Conservation (phyloP, 208 protist genomes). For the Endotrypanum monterogeii region DNA sequence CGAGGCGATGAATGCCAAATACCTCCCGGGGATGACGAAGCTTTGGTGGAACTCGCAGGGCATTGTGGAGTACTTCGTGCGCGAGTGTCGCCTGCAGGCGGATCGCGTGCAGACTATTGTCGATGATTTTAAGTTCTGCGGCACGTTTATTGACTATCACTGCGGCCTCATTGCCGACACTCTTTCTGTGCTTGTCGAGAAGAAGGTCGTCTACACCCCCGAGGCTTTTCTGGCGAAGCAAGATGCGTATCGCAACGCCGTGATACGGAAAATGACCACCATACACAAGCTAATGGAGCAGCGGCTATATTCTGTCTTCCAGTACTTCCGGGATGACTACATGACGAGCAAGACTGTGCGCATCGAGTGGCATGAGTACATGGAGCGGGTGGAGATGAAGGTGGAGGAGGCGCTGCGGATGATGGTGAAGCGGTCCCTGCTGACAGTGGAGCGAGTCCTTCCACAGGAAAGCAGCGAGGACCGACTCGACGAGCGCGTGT, state of each 20-base stretch:
- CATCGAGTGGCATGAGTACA: constrained; percentile 91
- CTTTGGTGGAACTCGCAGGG: constrained; percentile 95
- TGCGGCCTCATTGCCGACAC: constrained; percentile 93
- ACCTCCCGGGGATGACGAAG: constrained; percentile 92
- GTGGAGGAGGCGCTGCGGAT: constrained; percentile 94
- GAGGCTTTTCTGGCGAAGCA: constrained; percentile 91
- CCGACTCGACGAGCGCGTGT: constrained; percentile 90
- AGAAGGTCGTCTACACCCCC: constrained; percentile 93
- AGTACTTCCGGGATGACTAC: constrained; percentile 95
- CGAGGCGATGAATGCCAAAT: constrained; percentile 91
- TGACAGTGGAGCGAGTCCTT: constrained; percentile 89
- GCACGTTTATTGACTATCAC: constrained; percentile 84
- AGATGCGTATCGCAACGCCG: constrained; percentile 67
- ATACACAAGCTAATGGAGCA: constrained; percentile 87
- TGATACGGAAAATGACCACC: constrained; percentile 74
- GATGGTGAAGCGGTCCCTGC: constrained; percentile 95
- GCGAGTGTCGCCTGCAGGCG: constrained; percentile 89
- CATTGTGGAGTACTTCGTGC: constrained; percentile 96
- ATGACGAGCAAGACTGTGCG: constrained; percentile 72
- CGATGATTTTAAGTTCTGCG: constrained; percentile 93
- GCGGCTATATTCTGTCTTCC: constrained; percentile 82
- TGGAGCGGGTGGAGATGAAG: constrained; percentile 92
- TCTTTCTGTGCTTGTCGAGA: constrained; percentile 94
- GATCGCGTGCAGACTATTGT: constrained; percentile 90
- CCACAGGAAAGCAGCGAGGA: constrained; percentile 91